These are phyloP conservation scores for Potentilla sterilis DNA, from an alignment of 306 rosid species.

Conservation along the genomic window DNA sequence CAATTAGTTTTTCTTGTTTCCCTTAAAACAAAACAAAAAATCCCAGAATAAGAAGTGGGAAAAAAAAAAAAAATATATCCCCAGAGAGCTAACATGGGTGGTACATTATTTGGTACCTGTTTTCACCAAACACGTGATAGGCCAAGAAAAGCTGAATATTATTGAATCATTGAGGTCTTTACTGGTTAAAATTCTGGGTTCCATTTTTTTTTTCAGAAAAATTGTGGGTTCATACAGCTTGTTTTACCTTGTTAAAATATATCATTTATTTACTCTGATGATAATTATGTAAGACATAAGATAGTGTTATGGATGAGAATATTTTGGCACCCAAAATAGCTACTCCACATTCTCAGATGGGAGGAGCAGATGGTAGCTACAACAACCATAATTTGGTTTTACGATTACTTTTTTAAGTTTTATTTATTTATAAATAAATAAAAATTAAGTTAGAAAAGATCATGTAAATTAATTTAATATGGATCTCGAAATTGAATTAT, in stretches of 20 bases:
- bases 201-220: neutral
- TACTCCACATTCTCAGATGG: neutral
- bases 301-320: neutral
- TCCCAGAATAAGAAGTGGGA: neutral
- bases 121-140: conserved; percentile 40
- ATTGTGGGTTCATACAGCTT: neutral
- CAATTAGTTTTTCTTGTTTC: too few species aligned
- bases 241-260: neutral
- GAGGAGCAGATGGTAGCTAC: neutral
- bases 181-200: neutral
- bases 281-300: neutral
- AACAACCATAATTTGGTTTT: neutral
- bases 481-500: too few species aligned
- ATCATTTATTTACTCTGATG: neutral
- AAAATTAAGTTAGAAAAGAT: neutral
- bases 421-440: neutral
- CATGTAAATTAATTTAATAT: too few species aligned
- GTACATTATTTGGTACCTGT: neutral
- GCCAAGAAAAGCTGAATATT: neutral
- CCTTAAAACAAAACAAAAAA: neutral
- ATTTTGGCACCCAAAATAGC: neutral
- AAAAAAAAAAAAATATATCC: neutral
- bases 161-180: neutral
- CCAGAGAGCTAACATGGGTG: neutral
- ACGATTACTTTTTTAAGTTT: neutral